phyloP scores from a whole-genome alignment of 805 yeast genomes.

The Starmerella apicola region DNA sequence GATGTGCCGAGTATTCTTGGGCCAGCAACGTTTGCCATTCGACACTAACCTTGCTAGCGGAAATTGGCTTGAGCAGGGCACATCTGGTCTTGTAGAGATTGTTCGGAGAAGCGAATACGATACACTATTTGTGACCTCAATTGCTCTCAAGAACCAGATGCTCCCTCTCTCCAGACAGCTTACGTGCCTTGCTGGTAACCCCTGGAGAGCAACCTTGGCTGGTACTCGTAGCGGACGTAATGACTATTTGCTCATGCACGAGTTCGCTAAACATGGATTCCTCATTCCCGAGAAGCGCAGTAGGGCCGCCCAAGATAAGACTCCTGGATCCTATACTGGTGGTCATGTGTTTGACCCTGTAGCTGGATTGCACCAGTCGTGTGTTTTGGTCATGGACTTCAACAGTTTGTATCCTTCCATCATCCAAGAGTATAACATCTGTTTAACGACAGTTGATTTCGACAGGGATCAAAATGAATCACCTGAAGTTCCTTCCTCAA shows the following conservation, averaged over 20 bases:
- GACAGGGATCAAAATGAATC: slow-evolving; percentile 27
- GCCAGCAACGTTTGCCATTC: slow-evolving; percentile 39
- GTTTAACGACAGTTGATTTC: slow-evolving; percentile 89
- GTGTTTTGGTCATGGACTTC: slow-evolving; percentile 91
- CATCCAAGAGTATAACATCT: slow-evolving; percentile 91
- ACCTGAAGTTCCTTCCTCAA: slow-evolving; percentile 29
- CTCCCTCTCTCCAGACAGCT: slow-evolving; percentile 80
- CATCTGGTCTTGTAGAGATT: slow-evolving; percentile 54
- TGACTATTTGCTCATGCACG: slow-evolving; percentile 84
- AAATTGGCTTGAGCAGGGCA: slow-evolving; percentile 40
- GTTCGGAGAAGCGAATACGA: slow-evolving; percentile 54
- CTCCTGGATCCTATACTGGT: slow-evolving; percentile 55
- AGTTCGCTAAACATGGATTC: slow-evolving; percentile 65
- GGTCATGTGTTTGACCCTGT: slow-evolving; percentile 96
- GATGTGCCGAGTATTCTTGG: slow-evolving; percentile 74
- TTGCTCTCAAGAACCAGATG: slow-evolving; percentile 74
- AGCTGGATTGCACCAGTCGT: slow-evolving; percentile 81
- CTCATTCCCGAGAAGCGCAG: slow-evolving; percentile 64
- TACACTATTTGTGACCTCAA: slow-evolving; percentile 58
- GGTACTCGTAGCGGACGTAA: slow-evolving; percentile 96
- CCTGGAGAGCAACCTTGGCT: slow-evolving; percentile 88
- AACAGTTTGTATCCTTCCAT: slow-evolving; percentile 94
- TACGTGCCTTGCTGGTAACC: slow-evolving; percentile 90
- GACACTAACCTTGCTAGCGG: slow-evolving; percentile 57
- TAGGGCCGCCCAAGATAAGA: slow-evolving; percentile 28